These are phyloP conservation scores for Teunomyces tritomae DNA, from an alignment of 805 yeast species.

Conservation along the genomic window DNA sequence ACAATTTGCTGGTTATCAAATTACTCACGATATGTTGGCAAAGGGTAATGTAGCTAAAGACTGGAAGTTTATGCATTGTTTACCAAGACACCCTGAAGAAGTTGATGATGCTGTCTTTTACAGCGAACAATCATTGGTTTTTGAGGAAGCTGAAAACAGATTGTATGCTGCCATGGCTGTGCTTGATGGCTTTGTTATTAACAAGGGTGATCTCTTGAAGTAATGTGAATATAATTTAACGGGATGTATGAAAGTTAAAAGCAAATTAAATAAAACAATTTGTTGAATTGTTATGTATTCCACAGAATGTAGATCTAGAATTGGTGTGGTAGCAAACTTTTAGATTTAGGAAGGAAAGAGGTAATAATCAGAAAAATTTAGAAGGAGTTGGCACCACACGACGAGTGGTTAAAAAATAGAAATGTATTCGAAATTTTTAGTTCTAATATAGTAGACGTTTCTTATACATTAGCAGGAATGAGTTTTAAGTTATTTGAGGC, in stretches of 20 bases:
- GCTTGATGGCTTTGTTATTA: slow-evolving; percentile 82
- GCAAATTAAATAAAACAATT: neutral
- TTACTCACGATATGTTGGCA: slow-evolving; percentile 60
- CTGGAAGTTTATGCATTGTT: slow-evolving; percentile 96
- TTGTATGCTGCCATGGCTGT: slow-evolving; percentile 95
- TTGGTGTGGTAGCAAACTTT: no score
- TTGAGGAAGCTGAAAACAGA: slow-evolving; percentile 95
- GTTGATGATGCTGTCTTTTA: slow-evolving; percentile 93
- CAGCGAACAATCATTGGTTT: slow-evolving; percentile 73
- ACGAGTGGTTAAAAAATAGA: no score
- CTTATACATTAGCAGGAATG: no score
- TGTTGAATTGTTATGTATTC: neutral
- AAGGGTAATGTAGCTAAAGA: slow-evolving; percentile 55
- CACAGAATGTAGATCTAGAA: no score
- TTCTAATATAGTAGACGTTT: no score
- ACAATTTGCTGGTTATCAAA: slow-evolving; percentile 86
- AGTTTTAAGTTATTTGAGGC: no score
- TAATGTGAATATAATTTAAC: slow-evolving; percentile 2
- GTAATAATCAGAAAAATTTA: no score
- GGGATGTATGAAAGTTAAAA: neutral
- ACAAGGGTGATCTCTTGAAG: slow-evolving; percentile 60
- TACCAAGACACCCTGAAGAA: slow-evolving; percentile 94
- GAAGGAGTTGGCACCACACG: no score
- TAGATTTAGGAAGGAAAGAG: no score
- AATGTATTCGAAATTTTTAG: no score